Evolutionary conservation across 148 eudicot species (phyloP), one percentile per base, ranked within the genome.

Genomic region (Vaccinium myrtillus): DNA sequence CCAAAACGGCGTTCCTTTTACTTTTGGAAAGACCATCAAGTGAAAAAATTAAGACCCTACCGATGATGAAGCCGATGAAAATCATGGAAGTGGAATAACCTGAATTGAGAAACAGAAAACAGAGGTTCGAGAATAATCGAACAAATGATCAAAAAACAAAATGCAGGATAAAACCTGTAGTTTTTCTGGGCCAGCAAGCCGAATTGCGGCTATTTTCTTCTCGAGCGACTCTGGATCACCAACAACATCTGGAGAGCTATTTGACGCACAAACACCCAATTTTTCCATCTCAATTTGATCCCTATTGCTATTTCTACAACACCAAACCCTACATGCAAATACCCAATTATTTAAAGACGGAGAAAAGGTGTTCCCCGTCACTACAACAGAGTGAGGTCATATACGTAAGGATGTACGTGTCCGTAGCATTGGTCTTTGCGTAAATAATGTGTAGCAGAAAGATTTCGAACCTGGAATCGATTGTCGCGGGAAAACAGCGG

Each of bases 181-280:
- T 53, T 93, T 95, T 61, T 90, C 85, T 70, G 94, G 89, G 49
- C 93, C 95, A 19, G 86, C 90, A 18, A 87, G 84, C 46, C 91
- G 92, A 91, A 95, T 92, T 23, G 93, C 85, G 23, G 92, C 86
- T 78, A 88, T 95, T 81, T 95, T 93, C 32, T 78, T 83, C 36
- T 89, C 86, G 78, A 95, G 90, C 75, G 86, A 90, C 10, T 85
- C 75, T 8, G 87, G 65, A 63, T 93, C 91, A 82, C 87, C 90
- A 80, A 93, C 92, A 25, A 92, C 86, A 51, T 85, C 86, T 59
- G 80, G 56, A 50, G 27, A 61, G 14, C 81, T 80, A 63, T 85
- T 80, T 18, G 75, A 82, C 70, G 69, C 83, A 21, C 58, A 61
- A 85, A 46, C 70, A 36, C 78, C 30, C 51, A 53, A 15, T 58